These are phyloP conservation scores for Cymbopogon flexuosus DNA, from an alignment of 202 grass and related monocot genomes.

Conservation along the genomic window DNA sequence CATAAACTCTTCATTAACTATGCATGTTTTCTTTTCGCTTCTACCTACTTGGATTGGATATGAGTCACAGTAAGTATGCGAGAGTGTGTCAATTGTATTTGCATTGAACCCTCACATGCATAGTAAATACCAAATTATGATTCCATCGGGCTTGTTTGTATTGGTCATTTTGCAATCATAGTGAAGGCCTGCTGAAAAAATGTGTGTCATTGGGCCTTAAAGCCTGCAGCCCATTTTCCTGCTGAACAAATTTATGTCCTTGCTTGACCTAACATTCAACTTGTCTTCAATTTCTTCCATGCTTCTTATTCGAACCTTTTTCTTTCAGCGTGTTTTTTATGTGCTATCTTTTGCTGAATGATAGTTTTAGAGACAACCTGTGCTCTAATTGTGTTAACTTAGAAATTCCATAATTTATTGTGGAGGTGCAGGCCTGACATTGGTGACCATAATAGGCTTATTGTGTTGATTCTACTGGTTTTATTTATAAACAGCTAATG, in stretches of 20 bases:
- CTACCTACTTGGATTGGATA: background rate
- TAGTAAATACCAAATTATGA: background rate
- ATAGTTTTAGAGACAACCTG: background rate
- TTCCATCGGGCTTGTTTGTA: background rate
- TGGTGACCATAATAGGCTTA: background rate
- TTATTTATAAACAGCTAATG: background rate
- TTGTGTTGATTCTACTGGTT: background rate
- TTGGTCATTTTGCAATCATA: background rate
- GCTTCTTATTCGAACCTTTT: background rate
- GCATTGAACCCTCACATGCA: background rate
- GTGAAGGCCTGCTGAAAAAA: background rate
- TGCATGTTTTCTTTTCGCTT: background rate
- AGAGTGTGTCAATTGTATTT: background rate
- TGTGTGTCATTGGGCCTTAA: background rate
- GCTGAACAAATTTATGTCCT: background rate
- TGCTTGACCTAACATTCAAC: background rate
- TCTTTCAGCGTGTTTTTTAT: background rate
- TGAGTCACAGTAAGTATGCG: background rate
- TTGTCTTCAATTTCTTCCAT: background rate
- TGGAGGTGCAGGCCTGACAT: background rate
- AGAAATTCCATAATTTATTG: background rate
- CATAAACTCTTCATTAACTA: background rate
- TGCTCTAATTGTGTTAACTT: background rate
- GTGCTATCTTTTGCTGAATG: background rate
- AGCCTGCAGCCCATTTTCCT: background rate